Evolutionary conservation across 441 rosid species (phyloP).

Genomic region (Jatropha podagrica): DNA sequence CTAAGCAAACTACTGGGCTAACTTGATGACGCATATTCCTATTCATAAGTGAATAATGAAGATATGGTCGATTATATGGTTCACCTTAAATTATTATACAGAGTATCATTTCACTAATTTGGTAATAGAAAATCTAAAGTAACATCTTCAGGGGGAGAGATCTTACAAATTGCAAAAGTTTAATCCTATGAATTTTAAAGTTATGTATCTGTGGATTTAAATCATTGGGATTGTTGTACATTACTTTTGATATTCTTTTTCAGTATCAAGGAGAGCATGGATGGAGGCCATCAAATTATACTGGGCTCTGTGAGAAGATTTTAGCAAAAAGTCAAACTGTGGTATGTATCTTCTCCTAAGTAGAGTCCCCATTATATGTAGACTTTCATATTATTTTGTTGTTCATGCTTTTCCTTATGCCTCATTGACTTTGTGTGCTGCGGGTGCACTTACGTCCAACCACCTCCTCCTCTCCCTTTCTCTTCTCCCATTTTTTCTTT

Average conservation of each 20-base stretch:
- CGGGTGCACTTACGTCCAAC: too few species aligned
- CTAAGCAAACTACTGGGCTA: background rate
- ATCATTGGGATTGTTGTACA: background rate
- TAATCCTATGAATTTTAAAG: background rate
- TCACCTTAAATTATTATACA: background rate
- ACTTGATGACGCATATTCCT: background rate
- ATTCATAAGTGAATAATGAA: conserved; percentile 3
- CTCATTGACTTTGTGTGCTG: too few species aligned
- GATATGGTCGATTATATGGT: background rate
- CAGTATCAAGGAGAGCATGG: conserved; percentile 96
- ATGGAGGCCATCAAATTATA: conserved; percentile 85
- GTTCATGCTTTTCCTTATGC: too few species aligned
- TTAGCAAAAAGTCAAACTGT: conserved; percentile 93
- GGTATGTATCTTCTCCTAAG: conserved; percentile 49
- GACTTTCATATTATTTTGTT: too few species aligned
- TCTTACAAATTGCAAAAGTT: too few species aligned
- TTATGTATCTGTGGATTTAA: background rate
- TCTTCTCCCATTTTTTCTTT: too few species aligned
- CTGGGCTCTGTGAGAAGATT: conserved; percentile 91
- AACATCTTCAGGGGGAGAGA: background rate
- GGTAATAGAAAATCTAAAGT: background rate
- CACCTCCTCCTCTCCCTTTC: too few species aligned
- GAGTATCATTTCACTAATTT: background rate
- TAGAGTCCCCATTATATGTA: too few species aligned
- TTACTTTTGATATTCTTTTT: conserved; percentile 19